These are phyloP conservation scores for Acmispon strigosus DNA, from an alignment of 306 rosid genomes.

Conservation along the genomic window DNA sequence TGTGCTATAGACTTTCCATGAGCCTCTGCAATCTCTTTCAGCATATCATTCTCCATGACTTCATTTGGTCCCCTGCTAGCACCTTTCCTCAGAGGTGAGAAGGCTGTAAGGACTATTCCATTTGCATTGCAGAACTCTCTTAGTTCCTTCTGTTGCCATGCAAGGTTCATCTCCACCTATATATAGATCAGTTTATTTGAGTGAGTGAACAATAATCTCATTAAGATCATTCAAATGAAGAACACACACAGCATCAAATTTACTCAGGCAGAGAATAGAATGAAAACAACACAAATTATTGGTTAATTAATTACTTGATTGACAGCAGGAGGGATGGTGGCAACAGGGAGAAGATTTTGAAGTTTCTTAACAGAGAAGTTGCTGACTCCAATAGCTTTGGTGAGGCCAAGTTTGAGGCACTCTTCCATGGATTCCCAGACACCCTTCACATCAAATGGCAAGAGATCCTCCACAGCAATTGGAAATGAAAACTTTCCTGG, in stretches of 20 bases:
- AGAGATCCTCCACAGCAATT: conserved; percentile 19
- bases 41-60: conserved; percentile 43
- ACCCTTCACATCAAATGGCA: conserved; percentile 42
- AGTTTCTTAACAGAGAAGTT: conserved; percentile 52
- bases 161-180: conserved; percentile 64
- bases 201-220: neutral
- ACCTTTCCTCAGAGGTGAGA: conserved; percentile 55
- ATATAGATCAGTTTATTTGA: neutral
- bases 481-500: conserved; percentile 37
- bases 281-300: too few species aligned
- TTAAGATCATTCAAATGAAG: neutral
- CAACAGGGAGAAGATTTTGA: conserved; percentile 25
- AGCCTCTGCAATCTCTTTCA: conserved; percentile 41
- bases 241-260: too few species aligned
- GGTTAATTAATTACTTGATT: conserved; percentile 25
- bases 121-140: conserved; percentile 42
- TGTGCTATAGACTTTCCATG: conserved; percentile 45
- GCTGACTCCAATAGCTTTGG: conserved; percentile 49
- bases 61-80: conserved; percentile 39
- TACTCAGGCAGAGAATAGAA: too few species aligned
- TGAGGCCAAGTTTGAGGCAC: conserved; percentile 35
- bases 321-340: conserved; percentile 30
- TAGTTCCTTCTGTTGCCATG: conserved; percentile 60
- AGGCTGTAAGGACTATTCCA: conserved; percentile 49
- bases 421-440: conserved; percentile 52